Evolutionary conservation across 2,329 filamentous ascomycete genomes (phyloP).

Genomic region (Sporothrix brunneoviolacea): DNA sequence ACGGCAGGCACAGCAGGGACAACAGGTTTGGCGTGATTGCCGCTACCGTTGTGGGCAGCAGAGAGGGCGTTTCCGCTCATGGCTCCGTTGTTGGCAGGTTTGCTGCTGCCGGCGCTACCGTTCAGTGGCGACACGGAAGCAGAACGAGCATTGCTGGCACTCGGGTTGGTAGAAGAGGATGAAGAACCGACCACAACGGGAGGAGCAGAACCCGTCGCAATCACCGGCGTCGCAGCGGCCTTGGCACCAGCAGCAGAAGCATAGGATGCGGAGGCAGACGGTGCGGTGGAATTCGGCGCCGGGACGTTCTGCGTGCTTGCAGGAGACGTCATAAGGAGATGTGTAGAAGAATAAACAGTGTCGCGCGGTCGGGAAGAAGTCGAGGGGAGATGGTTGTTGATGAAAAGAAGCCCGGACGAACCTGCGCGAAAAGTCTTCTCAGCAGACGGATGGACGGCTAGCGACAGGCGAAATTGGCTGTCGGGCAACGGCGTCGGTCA

Average conservation of each 20-base stretch:
- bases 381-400: not conserved
- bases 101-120: constrained; percentile 47
- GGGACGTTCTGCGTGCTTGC: constrained; percentile 47
- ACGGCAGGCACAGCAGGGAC: constrained; percentile 56
- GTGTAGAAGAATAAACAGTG: too few relatives aligned
- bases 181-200: constrained; percentile 50
- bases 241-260: constrained; percentile 61
- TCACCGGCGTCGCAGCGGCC: constrained; percentile 52
- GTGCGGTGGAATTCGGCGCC: constrained; percentile 51
- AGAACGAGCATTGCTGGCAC: constrained; percentile 52
- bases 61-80: constrained; percentile 14
- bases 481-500: too few relatives aligned
- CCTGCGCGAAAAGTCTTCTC: constrained; percentile 1
- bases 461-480: too few relatives aligned
- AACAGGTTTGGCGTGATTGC: constrained; percentile 31
- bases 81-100: constrained; percentile 5
- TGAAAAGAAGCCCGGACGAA: not conserved
- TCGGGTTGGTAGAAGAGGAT: constrained; percentile 38
- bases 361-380: too few relatives aligned
- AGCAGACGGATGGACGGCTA: too few relatives aligned
- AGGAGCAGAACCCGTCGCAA: constrained; percentile 52
- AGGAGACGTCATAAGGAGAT: constrained; percentile 56
- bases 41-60: constrained; percentile 34
- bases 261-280: constrained; percentile 54
- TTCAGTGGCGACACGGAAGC: constrained; percentile 74